Conservation (phyloP, 176 grass and related monocot species). For the Triticum urartu region DNA sequence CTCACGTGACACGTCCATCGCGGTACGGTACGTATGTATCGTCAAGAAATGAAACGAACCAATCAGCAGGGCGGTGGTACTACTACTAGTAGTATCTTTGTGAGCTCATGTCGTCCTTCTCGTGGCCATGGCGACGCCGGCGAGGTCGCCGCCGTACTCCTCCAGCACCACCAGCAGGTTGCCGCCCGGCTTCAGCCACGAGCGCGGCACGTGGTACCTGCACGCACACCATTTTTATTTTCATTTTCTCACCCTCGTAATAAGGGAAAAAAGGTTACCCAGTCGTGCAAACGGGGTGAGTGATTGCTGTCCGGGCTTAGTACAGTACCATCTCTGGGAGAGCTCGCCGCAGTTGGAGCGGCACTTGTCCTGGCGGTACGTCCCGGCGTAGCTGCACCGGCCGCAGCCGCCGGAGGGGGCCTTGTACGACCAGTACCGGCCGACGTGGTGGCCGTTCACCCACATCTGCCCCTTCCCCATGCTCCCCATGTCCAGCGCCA, state of each 20-base stretch:
- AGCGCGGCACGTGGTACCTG: conserved; percentile 85
- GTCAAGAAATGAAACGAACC: background rate
- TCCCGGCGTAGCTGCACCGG: conserved; percentile 67
- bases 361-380: conserved; percentile 65
- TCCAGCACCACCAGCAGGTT: conserved; percentile 75
- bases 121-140: conserved; percentile 48
- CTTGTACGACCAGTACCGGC: conserved; percentile 83
- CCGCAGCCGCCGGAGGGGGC: conserved; percentile 62
- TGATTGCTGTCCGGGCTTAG: too few species aligned
- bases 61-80: background rate
- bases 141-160: conserved; percentile 65
- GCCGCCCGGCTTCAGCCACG: conserved; percentile 67
- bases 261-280: background rate
- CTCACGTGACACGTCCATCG: too few species aligned
- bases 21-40: too few species aligned
- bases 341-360: conserved; percentile 63
- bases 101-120: conserved; percentile 33
- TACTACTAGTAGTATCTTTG: too few species aligned
- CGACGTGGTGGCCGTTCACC: conserved; percentile 80
- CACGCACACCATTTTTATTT: background rate
- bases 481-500: conserved; percentile 93
- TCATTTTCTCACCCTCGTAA: background rate
- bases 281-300: background rate
- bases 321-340: conserved; percentile 62
- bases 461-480: conserved; percentile 96